phyloP scores from a whole-genome alignment of 1,284 basidiomycete genomes.

The Leccinum insolens region DNA sequence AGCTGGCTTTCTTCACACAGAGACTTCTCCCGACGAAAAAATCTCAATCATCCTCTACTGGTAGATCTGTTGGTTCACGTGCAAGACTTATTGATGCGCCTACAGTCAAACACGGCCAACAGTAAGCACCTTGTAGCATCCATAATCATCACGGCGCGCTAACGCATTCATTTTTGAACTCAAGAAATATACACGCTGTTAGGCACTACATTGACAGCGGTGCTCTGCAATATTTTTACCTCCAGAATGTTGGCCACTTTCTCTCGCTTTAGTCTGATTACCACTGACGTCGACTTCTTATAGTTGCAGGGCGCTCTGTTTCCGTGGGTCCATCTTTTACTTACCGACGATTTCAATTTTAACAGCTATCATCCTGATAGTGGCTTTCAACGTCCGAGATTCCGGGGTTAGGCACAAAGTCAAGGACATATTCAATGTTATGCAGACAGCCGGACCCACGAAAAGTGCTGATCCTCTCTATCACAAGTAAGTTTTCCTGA shows the following conservation, averaged over 20 bases:
- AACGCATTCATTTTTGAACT: neutral
- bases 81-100: conserved; percentile 13
- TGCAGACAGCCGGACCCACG: conserved; percentile 8
- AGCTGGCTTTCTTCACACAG: conserved; percentile 45
- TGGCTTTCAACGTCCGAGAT: conserved; percentile 22
- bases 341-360: neutral
- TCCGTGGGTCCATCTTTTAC: conserved; percentile 20
- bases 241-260: conserved; percentile 29
- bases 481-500: conserved; percentile 10
- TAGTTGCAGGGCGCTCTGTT: conserved; percentile 31
- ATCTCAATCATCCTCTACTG: conserved; percentile 1
- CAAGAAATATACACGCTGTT: conserved; percentile 16
- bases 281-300: conserved; percentile 3
- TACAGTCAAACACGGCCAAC: conserved; percentile 10
- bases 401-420: conserved; percentile 9
- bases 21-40: conserved; percentile 13
- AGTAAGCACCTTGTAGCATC: conserved; percentile 13
- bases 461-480: conserved; percentile 8
- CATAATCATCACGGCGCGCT: neutral
- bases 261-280: neutral
- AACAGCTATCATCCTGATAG: conserved; percentile 10
- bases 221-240: conserved; percentile 24
- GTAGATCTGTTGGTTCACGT: conserved; percentile 14
- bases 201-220: conserved; percentile 24
- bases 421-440: conserved; percentile 11